Percentiles rank a stretch among this genome's conserved stretches.
These are phyloP conservation scores for Apiospora malaysiana DNA, from an alignment of 2,329 filamentous ascomycete genomes.

Conservation along the genomic window DNA sequence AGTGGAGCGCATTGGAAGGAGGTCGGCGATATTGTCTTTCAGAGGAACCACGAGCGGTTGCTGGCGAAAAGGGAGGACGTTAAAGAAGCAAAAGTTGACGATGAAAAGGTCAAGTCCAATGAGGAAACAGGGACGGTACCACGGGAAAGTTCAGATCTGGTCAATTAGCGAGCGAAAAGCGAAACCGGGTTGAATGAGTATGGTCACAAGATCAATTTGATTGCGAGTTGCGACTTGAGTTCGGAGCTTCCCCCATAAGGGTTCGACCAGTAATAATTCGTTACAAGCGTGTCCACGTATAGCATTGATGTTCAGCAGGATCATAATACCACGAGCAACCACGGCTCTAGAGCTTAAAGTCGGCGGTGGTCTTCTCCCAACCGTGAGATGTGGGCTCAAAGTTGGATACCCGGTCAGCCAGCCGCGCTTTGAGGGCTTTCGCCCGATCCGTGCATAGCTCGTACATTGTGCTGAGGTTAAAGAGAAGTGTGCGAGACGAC, in stretches of 20 bases:
- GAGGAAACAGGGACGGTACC: background rate
- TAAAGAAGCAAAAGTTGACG: background rate
- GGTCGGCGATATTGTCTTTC: slow-evolving; percentile 41
- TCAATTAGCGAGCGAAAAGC: background rate
- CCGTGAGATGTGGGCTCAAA: slow-evolving; percentile 62
- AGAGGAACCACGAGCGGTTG: background rate
- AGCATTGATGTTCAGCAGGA: slow-evolving; percentile 23
- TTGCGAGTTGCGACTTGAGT: background rate
- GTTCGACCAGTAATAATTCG: background rate
- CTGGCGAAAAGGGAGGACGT: background rate
- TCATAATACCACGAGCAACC: background rate
- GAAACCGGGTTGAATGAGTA: background rate
- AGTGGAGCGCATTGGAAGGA: slow-evolving; percentile 45
- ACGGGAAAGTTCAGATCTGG: background rate
- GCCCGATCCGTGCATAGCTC: slow-evolving; percentile 86
- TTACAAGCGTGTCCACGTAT: slow-evolving; percentile 24
- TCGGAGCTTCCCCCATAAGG: background rate
- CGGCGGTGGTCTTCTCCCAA: slow-evolving; percentile 73
- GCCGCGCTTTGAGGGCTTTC: slow-evolving; percentile 68
- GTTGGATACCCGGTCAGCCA: slow-evolving; percentile 73
- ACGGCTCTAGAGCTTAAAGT: slow-evolving; percentile 73
- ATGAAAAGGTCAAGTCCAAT: background rate
- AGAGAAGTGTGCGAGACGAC: slow-evolving; percentile 80
- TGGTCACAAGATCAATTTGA: background rate
- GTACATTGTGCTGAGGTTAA: slow-evolving; percentile 90